A percentile compares a stretch with the other conserved stretches of the same genome.
phyloP scores from a whole-genome alignment of 179 eudicot species.

The Actinidia arguta region DNA sequence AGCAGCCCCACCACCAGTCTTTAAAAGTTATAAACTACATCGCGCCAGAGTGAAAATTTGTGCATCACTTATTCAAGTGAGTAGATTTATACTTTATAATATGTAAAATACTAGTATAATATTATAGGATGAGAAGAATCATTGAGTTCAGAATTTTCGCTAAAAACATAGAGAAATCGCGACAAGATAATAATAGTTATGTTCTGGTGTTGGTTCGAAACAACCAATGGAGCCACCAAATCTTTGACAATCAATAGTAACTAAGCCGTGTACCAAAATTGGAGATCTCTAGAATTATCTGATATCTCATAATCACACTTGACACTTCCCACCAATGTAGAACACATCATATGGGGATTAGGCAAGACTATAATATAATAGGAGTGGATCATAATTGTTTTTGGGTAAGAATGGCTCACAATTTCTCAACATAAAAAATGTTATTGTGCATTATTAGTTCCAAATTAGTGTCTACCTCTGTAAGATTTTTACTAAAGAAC shows the following conservation, averaged over 20 bases:
- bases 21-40: background rate
- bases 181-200: background rate
- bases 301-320: background rate
- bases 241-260: background rate
- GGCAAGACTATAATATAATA: too few relatives aligned
- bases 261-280: background rate
- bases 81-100: background rate
- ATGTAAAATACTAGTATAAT: background rate
- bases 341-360: background rate
- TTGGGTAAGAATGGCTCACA: background rate
- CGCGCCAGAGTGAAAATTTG: background rate
- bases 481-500: background rate
- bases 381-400: too few relatives aligned
- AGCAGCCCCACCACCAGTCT: background rate
- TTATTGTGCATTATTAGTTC: background rate
- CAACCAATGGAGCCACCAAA: background rate
- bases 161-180: background rate
- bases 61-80: background rate
- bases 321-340: background rate
- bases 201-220: background rate
- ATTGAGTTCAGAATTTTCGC: background rate
- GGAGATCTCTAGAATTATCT: background rate
- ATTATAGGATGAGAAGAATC: background rate
- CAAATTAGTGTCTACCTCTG: background rate
- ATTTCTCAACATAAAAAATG: background rate